Percentiles rank a stretch among this genome's conserved stretches.
Evolutionary conservation across 176 grass and related monocot species (phyloP).

Genomic region (Chrysopogon serrulatus): DNA sequence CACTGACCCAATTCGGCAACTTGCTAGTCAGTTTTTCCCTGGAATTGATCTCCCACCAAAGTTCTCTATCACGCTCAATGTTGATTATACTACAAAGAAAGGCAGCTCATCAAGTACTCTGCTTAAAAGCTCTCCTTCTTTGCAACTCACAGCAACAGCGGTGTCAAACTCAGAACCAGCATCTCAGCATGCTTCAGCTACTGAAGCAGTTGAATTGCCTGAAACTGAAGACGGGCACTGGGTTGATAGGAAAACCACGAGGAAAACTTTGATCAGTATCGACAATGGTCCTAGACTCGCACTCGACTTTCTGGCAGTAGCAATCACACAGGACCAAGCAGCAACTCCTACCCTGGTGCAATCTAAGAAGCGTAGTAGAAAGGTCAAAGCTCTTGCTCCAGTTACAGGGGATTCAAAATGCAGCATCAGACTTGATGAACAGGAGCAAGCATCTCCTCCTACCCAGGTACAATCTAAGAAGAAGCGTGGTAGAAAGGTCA

Average conservation of each 20-base stretch:
- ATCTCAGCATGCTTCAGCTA: not conserved
- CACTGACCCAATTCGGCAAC: not conserved
- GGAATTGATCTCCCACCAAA: not conserved
- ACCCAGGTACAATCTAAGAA: not conserved
- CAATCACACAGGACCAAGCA: not conserved
- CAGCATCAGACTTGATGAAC: not conserved
- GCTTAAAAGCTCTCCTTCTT: not conserved
- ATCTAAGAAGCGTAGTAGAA: not conserved
- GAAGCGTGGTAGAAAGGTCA: not conserved
- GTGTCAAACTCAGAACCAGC: not conserved
- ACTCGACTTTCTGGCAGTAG: not conserved
- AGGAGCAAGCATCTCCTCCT: not conserved
- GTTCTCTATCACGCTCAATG: not conserved
- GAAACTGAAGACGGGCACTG: not conserved
- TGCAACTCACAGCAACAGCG: not conserved
- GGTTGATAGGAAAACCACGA: not conserved
- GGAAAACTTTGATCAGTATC: not conserved
- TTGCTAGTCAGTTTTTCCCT: not conserved
- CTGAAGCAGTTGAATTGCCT: not conserved
- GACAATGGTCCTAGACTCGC: not conserved
- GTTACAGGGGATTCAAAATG: not conserved
- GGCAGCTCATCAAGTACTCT: not conserved
- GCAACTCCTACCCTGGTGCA: not conserved
- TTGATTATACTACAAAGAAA: not conserved
- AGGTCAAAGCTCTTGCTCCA: not conserved